Evolutionary conservation across 371 early-diverging fungal genomes (phyloP).

Genomic region (Rhizopus delemar): DNA sequence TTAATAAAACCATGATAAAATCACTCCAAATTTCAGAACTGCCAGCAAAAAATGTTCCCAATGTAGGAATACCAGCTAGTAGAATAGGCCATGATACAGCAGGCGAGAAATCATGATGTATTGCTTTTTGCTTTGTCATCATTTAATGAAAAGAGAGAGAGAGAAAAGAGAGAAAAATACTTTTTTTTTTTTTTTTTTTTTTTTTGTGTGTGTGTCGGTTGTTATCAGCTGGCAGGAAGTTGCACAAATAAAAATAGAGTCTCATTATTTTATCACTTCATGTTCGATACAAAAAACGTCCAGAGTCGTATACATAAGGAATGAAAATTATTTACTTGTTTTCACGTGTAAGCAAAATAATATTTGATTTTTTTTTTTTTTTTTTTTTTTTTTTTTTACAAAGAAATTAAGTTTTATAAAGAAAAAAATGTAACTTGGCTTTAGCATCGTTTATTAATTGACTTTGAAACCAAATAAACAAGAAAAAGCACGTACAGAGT

Average conservation of each 20-base stretch:
- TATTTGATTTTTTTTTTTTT: no score
- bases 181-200: no score
- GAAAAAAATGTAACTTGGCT: no score
- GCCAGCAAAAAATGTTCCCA: slow-evolving; percentile 66
- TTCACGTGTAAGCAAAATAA: no score
- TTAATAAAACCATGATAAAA: slow-evolving; percentile 60
- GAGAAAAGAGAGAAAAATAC: not conserved
- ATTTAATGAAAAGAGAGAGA: not conserved
- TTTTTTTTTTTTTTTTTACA: no score
- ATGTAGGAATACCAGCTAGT: slow-evolving; percentile 62
- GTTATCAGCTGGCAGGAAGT: not conserved
- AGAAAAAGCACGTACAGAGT: no score
- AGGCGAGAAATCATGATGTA: slow-evolving; percentile 22
- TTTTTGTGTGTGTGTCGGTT: not conserved
- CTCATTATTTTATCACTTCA: not conserved
- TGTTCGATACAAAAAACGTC: not conserved
- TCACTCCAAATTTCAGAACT: slow-evolving; percentile 70
- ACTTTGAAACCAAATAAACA: no score
- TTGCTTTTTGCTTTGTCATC: not conserved
- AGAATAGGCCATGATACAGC: slow-evolving; percentile 65
- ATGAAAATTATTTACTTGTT: no score
- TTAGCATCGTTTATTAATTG: no score
- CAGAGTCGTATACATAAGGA: not conserved
- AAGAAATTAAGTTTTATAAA: no score
- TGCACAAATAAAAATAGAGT: not conserved